phyloP scores from a whole-genome alignment of 1,284 basidiomycete species.

The Schizophyllum amplum region DNA sequence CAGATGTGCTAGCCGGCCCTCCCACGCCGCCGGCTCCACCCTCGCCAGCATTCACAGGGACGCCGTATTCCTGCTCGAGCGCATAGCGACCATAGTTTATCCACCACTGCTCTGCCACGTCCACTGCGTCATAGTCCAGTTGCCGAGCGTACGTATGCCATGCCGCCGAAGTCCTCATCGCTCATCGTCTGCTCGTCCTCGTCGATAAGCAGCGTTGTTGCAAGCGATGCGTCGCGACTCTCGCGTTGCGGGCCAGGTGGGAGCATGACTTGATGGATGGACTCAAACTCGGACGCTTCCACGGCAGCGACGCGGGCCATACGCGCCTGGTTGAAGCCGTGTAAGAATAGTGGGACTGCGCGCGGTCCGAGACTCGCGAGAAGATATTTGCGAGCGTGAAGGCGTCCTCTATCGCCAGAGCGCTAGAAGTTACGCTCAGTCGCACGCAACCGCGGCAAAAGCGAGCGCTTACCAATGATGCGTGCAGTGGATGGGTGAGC shows the following conservation, averaged over 20 bases:
- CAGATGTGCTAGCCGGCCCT: neutral
- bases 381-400: slow-evolving; percentile 14
- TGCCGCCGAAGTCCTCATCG: slow-evolving; percentile 9
- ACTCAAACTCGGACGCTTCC: slow-evolving; percentile 8
- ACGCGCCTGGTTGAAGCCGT: slow-evolving; percentile 10
- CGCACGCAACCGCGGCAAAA: too few species aligned
- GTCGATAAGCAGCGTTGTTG: slow-evolving; percentile 6
- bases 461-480: slow-evolving; percentile 12
- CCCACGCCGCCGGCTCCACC: neutral
- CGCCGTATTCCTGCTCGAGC: slow-evolving; percentile 22
- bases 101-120: slow-evolving; percentile 19
- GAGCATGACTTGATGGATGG: slow-evolving; percentile 5
- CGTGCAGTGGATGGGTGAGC: slow-evolving; percentile 12
- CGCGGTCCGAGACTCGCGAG: slow-evolving; percentile 5
- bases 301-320: slow-evolving; percentile 5
- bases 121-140: slow-evolving; percentile 15
- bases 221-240: slow-evolving; percentile 9
- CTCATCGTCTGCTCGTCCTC: slow-evolving; percentile 3
- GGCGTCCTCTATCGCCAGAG: slow-evolving; percentile 13
- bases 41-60: slow-evolving; percentile 12
- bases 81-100: slow-evolving; percentile 10
- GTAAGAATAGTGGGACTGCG: slow-evolving; percentile 12
- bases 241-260: slow-evolving; percentile 13
- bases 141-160: slow-evolving; percentile 11
- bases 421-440: neutral